Conservation (phyloP, 139 green algal species). For the Chlamydomonas eustigma region DNA sequence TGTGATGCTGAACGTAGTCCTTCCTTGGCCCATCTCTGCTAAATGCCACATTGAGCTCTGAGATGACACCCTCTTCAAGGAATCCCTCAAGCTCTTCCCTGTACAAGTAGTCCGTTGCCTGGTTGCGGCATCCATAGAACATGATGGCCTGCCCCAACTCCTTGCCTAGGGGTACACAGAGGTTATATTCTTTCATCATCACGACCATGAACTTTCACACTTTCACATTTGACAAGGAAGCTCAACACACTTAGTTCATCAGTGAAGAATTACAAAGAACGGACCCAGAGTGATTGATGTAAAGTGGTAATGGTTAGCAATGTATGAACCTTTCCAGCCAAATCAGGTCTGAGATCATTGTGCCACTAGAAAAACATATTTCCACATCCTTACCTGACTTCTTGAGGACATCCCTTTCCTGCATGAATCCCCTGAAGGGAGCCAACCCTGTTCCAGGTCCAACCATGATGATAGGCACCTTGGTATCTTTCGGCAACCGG, state of each 20-base stretch:
- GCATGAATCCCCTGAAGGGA: slow-evolving; percentile 94
- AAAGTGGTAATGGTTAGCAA: too few species aligned
- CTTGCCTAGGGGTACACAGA: slow-evolving; percentile 27
- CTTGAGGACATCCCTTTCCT: slow-evolving; percentile 7
- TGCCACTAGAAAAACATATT: too few species aligned
- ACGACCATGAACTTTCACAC: too few species aligned
- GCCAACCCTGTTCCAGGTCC: slow-evolving; percentile 94
- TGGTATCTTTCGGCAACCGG: slow-evolving; percentile 68
- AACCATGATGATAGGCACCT: slow-evolving; percentile 88
- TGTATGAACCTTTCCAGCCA: too few species aligned
- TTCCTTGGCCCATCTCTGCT: slow-evolving; percentile 39
- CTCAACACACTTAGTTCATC: too few species aligned
- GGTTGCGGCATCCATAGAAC: slow-evolving; percentile 86
- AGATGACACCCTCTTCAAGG: slow-evolving; percentile 54
- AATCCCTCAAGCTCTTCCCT: slow-evolving; percentile 67
- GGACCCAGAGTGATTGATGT: too few species aligned
- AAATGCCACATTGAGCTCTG: slow-evolving; percentile 75
- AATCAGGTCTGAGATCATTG: too few species aligned
- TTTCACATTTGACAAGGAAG: too few species aligned
- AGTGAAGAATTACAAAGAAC: too few species aligned
- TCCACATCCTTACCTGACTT: background rate
- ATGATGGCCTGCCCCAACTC: slow-evolving; percentile 69
- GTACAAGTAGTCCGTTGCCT: slow-evolving; percentile 83
- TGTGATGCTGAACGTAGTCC: slow-evolving; percentile 14
- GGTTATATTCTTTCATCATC: too few species aligned